Conservation (phyloP, 2,329 filamentous ascomycete species). For the Scedosporium dehoogii region DNA sequence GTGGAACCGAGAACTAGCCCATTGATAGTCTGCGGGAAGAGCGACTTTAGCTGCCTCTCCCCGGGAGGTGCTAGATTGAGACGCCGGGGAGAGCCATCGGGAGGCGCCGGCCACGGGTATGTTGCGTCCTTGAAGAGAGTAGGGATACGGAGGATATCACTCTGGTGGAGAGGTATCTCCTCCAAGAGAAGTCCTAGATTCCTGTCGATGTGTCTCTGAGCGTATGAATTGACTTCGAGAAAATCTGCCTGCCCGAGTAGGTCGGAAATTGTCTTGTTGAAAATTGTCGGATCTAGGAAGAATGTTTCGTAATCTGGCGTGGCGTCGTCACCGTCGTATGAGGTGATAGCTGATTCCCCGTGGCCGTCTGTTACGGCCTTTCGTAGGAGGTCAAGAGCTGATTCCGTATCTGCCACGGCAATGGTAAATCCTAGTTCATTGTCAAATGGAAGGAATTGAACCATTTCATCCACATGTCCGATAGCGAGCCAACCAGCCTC, state of each 20-base stretch:
- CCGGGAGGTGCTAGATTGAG: not conserved
- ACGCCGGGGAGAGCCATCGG: not conserved
- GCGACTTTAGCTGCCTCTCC: conserved; percentile 5
- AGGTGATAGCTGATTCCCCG: conserved; percentile 10
- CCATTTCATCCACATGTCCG: conserved; percentile 24
- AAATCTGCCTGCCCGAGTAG: not conserved
- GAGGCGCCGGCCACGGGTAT: not conserved
- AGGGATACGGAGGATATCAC: conserved; percentile 15
- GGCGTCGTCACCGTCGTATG: not conserved
- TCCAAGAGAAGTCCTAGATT: conserved; percentile 15
- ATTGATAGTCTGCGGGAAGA: conserved; percentile 11
- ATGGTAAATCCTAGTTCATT: conserved; percentile 14
- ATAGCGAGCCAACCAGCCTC: conserved; percentile 21
- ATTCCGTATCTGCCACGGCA: conserved; percentile 13
- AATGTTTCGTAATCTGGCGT: not conserved
- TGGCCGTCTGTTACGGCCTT: conserved; percentile 14
- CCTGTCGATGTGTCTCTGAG: conserved; percentile 11
- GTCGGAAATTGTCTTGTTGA: not conserved
- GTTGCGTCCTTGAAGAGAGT: conserved; percentile 10
- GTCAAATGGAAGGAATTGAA: conserved; percentile 20
- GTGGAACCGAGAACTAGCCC: conserved; percentile 8
- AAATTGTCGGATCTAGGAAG: not conserved
- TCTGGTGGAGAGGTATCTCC: conserved; percentile 15
- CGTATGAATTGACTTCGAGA: conserved; percentile 8
- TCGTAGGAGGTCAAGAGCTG: conserved; percentile 16